Evolutionary conservation across 306 rosid species (phyloP).

Genomic region (Cucurbita moschata): DNA sequence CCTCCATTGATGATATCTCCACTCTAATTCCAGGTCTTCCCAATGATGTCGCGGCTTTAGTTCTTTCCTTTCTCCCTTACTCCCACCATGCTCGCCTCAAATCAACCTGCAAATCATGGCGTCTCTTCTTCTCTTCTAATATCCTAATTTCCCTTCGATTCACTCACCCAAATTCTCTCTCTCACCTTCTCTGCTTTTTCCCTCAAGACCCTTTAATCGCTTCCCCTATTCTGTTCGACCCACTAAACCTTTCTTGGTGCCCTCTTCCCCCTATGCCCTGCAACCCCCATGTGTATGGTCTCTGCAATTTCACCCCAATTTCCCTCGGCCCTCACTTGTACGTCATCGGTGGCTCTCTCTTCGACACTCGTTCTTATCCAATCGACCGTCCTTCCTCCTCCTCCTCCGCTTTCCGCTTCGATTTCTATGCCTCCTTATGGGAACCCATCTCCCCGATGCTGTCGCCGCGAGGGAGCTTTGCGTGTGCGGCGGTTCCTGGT

Average conservation of each 20-base stretch:
- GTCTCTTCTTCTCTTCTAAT: conserved; percentile 36
- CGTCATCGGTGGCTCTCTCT: conserved; percentile 69
- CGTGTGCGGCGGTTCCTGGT: conserved; percentile 29
- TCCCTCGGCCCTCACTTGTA: conserved; percentile 41
- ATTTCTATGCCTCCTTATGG: conserved; percentile 34
- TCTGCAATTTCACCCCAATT: conserved; percentile 67
- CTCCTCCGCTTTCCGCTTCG: conserved; percentile 38
- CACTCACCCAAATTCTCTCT: conserved; percentile 10
- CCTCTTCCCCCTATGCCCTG: conserved; percentile 71
- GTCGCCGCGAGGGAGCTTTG: conserved; percentile 77
- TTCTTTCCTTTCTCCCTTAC: conserved; percentile 46
- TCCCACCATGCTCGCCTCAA: conserved; percentile 52
- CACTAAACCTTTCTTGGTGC: conserved; percentile 45
- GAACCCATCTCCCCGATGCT: conserved; percentile 48
- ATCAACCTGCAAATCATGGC: conserved; percentile 61
- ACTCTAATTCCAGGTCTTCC: conserved; percentile 62
- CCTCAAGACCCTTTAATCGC: conserved; percentile 55
- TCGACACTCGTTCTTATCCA: conserved; percentile 83
- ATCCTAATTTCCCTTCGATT: conserved; percentile 33
- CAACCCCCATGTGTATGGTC: conserved; percentile 59
- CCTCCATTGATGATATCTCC: conserved; percentile 1
- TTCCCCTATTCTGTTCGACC: conserved; percentile 66
- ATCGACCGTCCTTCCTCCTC: conserved; percentile 63
- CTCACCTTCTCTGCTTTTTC: conserved; percentile 60
- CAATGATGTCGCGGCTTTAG: conserved; percentile 40